Evolutionary conservation across 2,329 filamentous ascomycete genomes (phyloP).

Genomic region (Sclerotinia trifoliorum): DNA sequence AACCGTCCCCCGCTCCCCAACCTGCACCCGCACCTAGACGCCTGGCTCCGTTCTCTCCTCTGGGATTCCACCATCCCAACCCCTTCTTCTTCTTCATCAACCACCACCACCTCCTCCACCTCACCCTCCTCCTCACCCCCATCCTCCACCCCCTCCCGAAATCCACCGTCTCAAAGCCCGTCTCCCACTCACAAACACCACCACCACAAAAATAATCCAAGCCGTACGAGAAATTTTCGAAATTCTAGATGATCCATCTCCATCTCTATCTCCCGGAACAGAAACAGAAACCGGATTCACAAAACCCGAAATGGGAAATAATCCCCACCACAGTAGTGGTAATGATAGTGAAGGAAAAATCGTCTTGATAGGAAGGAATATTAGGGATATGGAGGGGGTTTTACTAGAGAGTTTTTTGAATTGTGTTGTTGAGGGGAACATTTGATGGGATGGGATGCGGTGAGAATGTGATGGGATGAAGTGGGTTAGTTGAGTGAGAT

Average conservation of each 20-base stretch:
- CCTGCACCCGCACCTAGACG: constrained; percentile 51
- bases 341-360: constrained; percentile 13
- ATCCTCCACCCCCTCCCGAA: constrained; percentile 51
- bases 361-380: constrained; percentile 14
- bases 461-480: no score
- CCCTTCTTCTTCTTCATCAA: neutral
- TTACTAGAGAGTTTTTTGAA: constrained; percentile 14
- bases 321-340: neutral
- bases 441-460: neutral
- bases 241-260: constrained; percentile 60
- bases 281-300: no score
- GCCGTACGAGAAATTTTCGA: constrained; percentile 94
- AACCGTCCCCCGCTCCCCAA: constrained; percentile 56
- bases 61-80: constrained; percentile 25
- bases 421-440: constrained; percentile 3
- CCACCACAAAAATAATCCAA: constrained; percentile 71
- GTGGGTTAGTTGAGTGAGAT: no score
- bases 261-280: no score
- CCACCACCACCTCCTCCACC: neutral
- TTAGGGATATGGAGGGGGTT: neutral
- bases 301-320: neutral
- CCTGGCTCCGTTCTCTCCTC: constrained; percentile 26
- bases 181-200: constrained; percentile 58
- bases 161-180: constrained; percentile 87
- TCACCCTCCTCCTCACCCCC: neutral